A percentile compares a stretch with the other conserved stretches of the same genome.
Conservation (phyloP, 176 grass and related monocot genomes). For the Stipa capillata region DNA sequence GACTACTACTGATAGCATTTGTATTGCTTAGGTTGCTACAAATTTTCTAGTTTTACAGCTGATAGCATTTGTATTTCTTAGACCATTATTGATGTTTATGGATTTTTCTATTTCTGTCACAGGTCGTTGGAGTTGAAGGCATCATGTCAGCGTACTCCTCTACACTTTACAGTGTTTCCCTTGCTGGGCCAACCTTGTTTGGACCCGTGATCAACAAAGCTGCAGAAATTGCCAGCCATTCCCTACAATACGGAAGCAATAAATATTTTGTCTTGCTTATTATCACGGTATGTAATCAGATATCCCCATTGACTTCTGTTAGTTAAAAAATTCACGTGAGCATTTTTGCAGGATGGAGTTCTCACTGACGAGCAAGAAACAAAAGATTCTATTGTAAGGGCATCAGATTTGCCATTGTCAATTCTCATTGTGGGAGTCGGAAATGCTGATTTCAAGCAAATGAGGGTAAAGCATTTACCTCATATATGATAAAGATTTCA, state of each 20-base stretch:
- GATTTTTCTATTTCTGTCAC: background rate
- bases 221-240: slow-evolving; percentile 56
- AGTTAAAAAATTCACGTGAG: background rate
- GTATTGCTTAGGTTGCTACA: background rate
- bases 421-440: slow-evolving; percentile 95
- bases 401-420: slow-evolving; percentile 83
- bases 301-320: background rate
- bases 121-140: slow-evolving; percentile 72
- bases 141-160: slow-evolving; percentile 71
- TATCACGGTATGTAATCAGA: slow-evolving; percentile 48
- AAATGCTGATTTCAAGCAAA: slow-evolving; percentile 85
- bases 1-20: background rate
- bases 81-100: background rate
- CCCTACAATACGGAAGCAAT: slow-evolving; percentile 48
- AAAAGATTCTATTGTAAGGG: slow-evolving; percentile 79
- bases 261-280: slow-evolving; percentile 91
- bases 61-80: background rate
- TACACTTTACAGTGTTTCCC: slow-evolving; percentile 49
- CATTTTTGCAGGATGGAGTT: slow-evolving; percentile 69
- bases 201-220: slow-evolving; percentile 73
- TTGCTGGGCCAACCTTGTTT: slow-evolving; percentile 79
- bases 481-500: background rate
- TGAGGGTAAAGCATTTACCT: slow-evolving; percentile 53
- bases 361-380: slow-evolving; percentile 80
- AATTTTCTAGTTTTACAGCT: background rate